phyloP scores from a whole-genome alignment of 208 protist species.

The Acanthamoeba royreba region DNA sequence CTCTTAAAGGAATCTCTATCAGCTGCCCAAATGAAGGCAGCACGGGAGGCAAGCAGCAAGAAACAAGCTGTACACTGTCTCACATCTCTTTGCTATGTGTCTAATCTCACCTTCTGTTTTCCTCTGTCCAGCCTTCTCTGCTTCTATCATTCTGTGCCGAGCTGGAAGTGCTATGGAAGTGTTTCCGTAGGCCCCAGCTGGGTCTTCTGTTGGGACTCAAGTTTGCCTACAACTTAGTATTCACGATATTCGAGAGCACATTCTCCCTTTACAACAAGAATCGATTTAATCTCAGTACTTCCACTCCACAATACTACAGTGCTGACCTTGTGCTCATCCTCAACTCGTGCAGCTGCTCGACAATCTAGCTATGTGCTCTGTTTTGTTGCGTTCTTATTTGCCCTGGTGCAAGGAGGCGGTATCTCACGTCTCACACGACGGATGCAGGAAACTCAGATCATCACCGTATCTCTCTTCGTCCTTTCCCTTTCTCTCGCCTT shows the following conservation, averaged over 20 bases:
- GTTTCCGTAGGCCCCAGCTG: neutral
- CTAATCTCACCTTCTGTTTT: neutral
- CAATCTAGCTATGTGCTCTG: conserved; percentile 9
- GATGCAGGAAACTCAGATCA: neutral
- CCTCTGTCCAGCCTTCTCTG: neutral
- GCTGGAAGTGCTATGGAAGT: neutral
- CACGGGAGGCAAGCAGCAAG: neutral
- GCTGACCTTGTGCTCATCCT: neutral
- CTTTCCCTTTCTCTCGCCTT: neutral
- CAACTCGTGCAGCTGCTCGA: neutral
- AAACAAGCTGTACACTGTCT: neutral
- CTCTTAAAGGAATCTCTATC: neutral
- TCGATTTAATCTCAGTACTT: neutral
- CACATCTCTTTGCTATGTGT: neutral
- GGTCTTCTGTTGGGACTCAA: neutral
- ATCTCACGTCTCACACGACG: neutral
- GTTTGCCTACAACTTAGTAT: neutral
- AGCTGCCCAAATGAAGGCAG: neutral
- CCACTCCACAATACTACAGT: neutral
- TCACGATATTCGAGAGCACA: conserved; percentile 7
- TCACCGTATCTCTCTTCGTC: neutral
- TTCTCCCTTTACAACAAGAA: neutral
- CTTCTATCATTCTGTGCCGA: neutral
- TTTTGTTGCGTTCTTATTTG: neutral
- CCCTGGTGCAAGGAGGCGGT: neutral